Conservation (phyloP, 2,329 filamentous ascomycete species). For the Coleophoma eucalyptorum region DNA sequence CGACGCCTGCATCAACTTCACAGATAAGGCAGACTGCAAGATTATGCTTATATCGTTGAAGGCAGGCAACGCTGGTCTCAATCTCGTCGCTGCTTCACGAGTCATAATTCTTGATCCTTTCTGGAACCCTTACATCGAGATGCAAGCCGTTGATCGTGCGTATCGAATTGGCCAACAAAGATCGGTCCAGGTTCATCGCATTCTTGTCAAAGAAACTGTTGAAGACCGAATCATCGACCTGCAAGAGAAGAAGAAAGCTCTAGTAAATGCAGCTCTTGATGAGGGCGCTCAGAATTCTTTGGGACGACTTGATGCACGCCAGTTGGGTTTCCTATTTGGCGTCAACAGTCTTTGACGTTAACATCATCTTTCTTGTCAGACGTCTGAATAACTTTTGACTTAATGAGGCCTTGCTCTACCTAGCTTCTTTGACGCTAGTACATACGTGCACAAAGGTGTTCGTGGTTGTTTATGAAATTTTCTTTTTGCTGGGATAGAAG, state of each 20-base stretch:
- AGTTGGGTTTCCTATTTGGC: slow-evolving; percentile 25
- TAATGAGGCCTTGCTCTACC: too few relatives aligned
- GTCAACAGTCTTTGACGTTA: slow-evolving; percentile 4
- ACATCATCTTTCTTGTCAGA: neutral
- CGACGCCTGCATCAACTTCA: slow-evolving; percentile 63
- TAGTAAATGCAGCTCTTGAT: slow-evolving; percentile 78
- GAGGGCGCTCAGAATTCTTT: slow-evolving; percentile 67
- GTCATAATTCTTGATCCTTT: slow-evolving; percentile 92
- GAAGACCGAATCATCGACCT: slow-evolving; percentile 81
- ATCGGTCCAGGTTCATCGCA: slow-evolving; percentile 74
- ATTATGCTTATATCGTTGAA: slow-evolving; percentile 78
- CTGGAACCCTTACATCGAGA: slow-evolving; percentile 92
- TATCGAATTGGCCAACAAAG: slow-evolving; percentile 80
- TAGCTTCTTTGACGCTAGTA: too few relatives aligned
- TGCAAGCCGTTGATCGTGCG: slow-evolving; percentile 86
- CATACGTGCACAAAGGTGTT: too few relatives aligned
- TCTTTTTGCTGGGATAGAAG: too few relatives aligned
- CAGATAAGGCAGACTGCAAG: slow-evolving; percentile 51
- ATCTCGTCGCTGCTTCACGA: slow-evolving; percentile 76
- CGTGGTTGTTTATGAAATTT: too few relatives aligned
- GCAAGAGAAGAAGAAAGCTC: slow-evolving; percentile 72
- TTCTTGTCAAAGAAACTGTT: slow-evolving; percentile 73
- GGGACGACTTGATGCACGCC: slow-evolving; percentile 48
- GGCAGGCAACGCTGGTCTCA: slow-evolving; percentile 81
- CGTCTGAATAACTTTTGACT: too few relatives aligned